Conservation (phyloP, 106 monocot species). For the Acorus gramineus region DNA sequence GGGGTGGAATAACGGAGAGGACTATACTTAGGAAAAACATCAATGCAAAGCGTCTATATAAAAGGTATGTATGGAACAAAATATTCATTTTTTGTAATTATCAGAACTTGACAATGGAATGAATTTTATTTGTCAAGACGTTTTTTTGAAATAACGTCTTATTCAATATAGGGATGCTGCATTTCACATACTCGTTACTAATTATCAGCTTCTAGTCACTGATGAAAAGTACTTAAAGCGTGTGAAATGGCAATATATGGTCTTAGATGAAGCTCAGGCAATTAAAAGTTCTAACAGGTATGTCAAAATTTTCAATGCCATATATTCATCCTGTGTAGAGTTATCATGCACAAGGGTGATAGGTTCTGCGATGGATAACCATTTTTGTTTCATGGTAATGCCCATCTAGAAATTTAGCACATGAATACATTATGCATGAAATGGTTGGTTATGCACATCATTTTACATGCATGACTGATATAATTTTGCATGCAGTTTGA, state of each 20-base stretch:
- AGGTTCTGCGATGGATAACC: too few relatives aligned
- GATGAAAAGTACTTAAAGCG: conserved; percentile 84
- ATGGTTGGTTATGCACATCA: too few relatives aligned
- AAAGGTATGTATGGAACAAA: conserved; percentile 37
- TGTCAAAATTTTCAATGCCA: conserved; percentile 6
- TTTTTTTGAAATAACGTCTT: neutral
- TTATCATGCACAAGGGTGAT: too few relatives aligned
- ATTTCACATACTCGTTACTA: conserved; percentile 96
- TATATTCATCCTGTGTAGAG: too few relatives aligned
- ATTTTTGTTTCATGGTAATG: too few relatives aligned
- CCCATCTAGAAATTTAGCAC: too few relatives aligned
- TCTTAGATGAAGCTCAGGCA: conserved; percentile 98
- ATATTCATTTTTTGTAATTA: neutral
- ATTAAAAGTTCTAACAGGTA: conserved; percentile 99
- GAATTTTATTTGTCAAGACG: neutral
- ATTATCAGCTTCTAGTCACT: conserved; percentile 84
- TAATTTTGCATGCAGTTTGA: conserved; percentile 40
- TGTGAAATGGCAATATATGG: conserved; percentile 99
- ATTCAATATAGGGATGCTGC: conserved; percentile 51
- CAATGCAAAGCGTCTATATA: conserved; percentile 87
- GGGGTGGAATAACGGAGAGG: conserved; percentile 77
- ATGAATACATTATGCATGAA: too few relatives aligned
- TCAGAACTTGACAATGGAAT: too few relatives aligned
- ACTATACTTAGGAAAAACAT: conserved; percentile 80
- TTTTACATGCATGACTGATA: too few relatives aligned